Percentiles rank a stretch among this genome's conserved stretches.
phyloP scores from a whole-genome alignment of 768 basidiomycete species.

The Dictyophora rubrovolvata region DNA sequence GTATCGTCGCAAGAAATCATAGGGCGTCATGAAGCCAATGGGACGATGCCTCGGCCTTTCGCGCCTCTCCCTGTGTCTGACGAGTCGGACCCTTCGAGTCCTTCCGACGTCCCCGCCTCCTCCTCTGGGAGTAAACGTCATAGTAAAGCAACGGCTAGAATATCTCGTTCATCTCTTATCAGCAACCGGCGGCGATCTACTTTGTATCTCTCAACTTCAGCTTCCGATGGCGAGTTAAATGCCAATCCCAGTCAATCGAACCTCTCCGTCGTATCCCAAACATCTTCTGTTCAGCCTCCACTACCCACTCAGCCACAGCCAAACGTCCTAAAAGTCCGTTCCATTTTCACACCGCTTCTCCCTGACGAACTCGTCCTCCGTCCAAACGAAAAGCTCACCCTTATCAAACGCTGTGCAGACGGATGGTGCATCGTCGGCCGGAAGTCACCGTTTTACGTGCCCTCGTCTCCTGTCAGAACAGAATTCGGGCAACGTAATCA shows the following conservation, averaged over 20 bases:
- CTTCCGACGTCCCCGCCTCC: conserved; percentile 13
- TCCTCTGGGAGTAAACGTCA: conserved; percentile 16
- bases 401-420: conserved; percentile 64
- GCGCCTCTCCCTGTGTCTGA: conserved; percentile 28
- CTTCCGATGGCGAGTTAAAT: not conserved
- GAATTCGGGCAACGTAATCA: not conserved
- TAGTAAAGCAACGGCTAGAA: conserved; percentile 20
- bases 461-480: conserved; percentile 6
- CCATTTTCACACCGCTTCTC: conserved; percentile 57
- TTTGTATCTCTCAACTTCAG: conserved; percentile 17
- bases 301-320: not conserved
- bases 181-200: conserved; percentile 19
- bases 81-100: conserved; percentile 10
- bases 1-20: conserved; percentile 32
- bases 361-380: conserved; percentile 61
- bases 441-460: conserved; percentile 33
- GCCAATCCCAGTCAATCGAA: not conserved
- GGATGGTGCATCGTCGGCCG: conserved; percentile 72
- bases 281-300: conserved; percentile 12
- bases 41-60: conserved; percentile 33
- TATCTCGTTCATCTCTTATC: conserved; percentile 20
- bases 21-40: conserved; percentile 33
- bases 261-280: conserved; percentile 12
- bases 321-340: conserved; percentile 44
- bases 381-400: conserved; percentile 48